Conservation (phyloP, 2,329 filamentous ascomycete genomes). For the Ambrosiella xylebori region DNA sequence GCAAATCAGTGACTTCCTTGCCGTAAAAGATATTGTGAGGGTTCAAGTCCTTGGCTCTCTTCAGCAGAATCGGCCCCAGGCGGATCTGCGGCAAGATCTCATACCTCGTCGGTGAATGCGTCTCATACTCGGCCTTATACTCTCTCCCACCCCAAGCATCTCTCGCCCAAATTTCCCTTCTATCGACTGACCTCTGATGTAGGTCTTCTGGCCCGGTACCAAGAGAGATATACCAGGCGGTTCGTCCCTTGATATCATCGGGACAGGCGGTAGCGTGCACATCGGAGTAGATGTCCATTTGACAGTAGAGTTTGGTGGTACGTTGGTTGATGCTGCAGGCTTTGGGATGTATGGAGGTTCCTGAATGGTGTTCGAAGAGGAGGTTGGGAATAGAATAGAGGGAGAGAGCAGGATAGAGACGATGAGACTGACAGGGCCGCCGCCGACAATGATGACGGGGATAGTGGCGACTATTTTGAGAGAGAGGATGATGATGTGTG, state of each 20-base stretch:
- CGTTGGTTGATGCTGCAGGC: conserved; percentile 8
- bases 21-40: conserved; percentile 6
- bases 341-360: conserved; percentile 8
- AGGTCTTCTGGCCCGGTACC: neutral
- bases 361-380: conserved; percentile 5
- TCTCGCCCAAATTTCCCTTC: neutral
- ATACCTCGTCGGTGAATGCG: conserved; percentile 2
- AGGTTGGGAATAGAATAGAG: conserved; percentile 5
- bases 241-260: conserved; percentile 9
- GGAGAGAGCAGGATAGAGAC: conserved; percentile 8
- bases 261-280: conserved; percentile 2
- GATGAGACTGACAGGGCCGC: conserved; percentile 6
- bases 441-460: conserved; percentile 5
- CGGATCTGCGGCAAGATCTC: conserved; percentile 11
- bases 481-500: conserved; percentile 13
- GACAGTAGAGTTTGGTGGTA: conserved; percentile 5
- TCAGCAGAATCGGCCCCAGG: conserved; percentile 5
- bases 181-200: neutral
- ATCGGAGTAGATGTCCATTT: conserved; percentile 5
- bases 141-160: conserved; percentile 7
- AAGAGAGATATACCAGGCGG: conserved; percentile 7
- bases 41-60: conserved; percentile 5
- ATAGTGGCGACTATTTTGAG: neutral
- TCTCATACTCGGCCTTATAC: conserved; percentile 6
- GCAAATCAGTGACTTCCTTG: conserved; percentile 5